Evolutionary conservation across 192 early-diverging fungal genomes (phyloP), one percentile per base, ranked within the genome.

Genomic region (Diversispora eburnea): DNA sequence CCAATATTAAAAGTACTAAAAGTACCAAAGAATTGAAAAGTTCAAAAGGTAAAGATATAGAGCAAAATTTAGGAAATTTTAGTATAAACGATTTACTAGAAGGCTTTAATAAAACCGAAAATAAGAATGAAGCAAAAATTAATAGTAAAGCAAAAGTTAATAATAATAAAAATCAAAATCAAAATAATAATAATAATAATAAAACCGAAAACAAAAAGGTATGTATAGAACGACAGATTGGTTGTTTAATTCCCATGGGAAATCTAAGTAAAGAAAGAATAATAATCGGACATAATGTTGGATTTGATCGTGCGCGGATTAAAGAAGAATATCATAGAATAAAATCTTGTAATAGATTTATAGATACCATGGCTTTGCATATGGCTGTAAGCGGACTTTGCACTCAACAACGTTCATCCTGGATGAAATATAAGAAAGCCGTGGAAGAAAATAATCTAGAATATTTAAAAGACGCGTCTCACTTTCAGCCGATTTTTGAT

Each of bases 281-380:
- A 3, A 75, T 95, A 8, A 84, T 99, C 20, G 97, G 97, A 0
- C 97, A 99, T 80, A 93, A 96, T 67, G 90, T 98, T 7, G 90
- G 92, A 4, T 99, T 89, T 74, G 97, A 99, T 79, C 87, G 95
- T 5, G 92, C 93, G 12, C 84, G 94, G 6, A 85, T 98, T 33
- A 81, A 85, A 60, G 95, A 97, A 65, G 97, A 96, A 77, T 98
- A 98, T 70, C 79, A 74, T 45, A 15, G 89, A 3, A 79, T 85
- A n/a, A 72, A 78, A 10, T 83, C 89, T 9, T 75, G 79, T 9
- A 81, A 86, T 19, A 82, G 81, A 19, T 98, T 88, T 77, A 56
- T 99, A 8, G 97, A 99, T 77, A 99, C 97, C 2, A 91, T 99
- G 90, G 92, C 90, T 74, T 81, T 99, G 58, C 97, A 99, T 70